Conservation (phyloP, 192 early-diverging fungal species). For the Dispira simplex region DNA sequence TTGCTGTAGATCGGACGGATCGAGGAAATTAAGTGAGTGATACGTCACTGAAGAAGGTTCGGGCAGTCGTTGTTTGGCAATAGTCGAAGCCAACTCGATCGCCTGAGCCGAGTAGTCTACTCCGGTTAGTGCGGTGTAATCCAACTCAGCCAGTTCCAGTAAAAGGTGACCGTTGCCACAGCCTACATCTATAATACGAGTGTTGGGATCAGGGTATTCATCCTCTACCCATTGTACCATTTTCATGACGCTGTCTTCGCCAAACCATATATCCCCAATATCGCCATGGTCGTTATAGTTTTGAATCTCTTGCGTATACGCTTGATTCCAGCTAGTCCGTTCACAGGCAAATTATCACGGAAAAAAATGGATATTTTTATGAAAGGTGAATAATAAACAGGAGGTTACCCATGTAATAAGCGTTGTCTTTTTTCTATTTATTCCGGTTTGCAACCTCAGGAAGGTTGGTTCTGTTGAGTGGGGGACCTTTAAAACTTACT, state of each 20-base stretch:
- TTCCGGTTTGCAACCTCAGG: not conserved
- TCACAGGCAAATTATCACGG: not conserved
- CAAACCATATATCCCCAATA: conserved; percentile 89
- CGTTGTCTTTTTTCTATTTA: not conserved
- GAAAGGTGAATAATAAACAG: not conserved
- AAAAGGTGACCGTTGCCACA: conserved; percentile 90
- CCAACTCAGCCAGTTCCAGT: conserved; percentile 49
- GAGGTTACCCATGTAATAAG: not conserved
- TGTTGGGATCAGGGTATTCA: conserved; percentile 14
- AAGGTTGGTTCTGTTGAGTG: not conserved
- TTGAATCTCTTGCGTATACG: conserved; percentile 61
- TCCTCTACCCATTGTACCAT: conserved; percentile 76
- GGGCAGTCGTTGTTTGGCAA: conserved; percentile 24
- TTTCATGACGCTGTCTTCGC: conserved; percentile 63
- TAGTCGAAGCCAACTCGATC: conserved; percentile 47
- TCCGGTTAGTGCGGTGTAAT: conserved; percentile 56
- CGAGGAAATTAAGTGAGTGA: conserved; percentile 39
- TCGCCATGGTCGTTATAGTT: conserved; percentile 76
- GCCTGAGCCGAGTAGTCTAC: conserved; percentile 76
- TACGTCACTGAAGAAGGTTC: conserved; percentile 29
- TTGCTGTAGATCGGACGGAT: conserved; percentile 22
- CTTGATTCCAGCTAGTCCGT: conserved; percentile 54
- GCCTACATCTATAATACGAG: conserved; percentile 60
- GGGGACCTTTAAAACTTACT: conserved; percentile 20
- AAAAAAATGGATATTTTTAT: not conserved